A percentile compares a stretch with the other conserved stretches of the same genome.
phyloP scores from a whole-genome alignment of 2,329 filamentous ascomycete genomes.

The Talaromyces marneffei region DNA sequence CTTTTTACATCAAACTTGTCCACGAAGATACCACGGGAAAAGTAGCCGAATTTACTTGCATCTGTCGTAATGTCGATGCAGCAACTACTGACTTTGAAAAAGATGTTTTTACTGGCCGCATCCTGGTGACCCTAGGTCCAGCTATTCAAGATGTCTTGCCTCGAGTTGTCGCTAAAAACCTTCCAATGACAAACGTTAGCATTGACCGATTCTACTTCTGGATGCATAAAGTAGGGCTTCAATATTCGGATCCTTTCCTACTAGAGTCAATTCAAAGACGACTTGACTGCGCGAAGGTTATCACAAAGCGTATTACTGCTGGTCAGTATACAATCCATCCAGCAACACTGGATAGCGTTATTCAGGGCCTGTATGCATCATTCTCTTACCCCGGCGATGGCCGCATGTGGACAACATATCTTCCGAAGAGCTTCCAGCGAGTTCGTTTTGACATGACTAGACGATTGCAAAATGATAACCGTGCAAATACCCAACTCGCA shows the following conservation, averaged over 20 bases:
- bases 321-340: conserved; percentile 18
- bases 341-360: conserved; percentile 6
- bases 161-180: background rate
- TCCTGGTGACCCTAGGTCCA: background rate
- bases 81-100: background rate
- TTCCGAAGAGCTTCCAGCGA: conserved; percentile 17
- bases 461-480: background rate
- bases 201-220: conserved; percentile 1
- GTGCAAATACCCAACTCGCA: background rate
- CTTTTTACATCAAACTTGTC: background rate
- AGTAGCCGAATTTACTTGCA: background rate
- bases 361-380: conserved; percentile 13
- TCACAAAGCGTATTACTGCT: conserved; percentile 1
- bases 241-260: conserved; percentile 21
- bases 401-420: conserved; percentile 13
- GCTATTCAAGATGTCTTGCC: background rate
- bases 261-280: conserved; percentile 17
- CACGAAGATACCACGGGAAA: background rate
- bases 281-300: conserved; percentile 14
- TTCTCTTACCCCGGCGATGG: conserved; percentile 11
- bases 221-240: conserved; percentile 16
- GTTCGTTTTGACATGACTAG: conserved; percentile 1
- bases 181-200: background rate
- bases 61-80: background rate
- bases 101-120: background rate